phyloP scores from a whole-genome alignment of 2,329 filamentous ascomycete species.

The Apiospora aurea region DNA sequence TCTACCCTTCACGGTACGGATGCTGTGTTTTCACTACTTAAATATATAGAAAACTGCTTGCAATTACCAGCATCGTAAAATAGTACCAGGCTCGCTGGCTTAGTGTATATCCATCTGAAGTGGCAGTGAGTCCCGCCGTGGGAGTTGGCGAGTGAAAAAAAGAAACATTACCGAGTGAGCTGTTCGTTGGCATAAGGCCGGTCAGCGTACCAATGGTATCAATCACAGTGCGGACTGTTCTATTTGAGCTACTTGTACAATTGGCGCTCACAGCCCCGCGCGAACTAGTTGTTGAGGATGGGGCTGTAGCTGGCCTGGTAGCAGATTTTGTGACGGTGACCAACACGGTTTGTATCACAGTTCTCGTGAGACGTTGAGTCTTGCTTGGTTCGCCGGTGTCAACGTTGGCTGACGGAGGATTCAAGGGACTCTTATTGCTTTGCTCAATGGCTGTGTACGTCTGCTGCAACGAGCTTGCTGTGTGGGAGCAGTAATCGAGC shows the following conservation, averaged over 20 bases:
- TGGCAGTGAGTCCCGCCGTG: neutral
- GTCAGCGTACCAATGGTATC: neutral
- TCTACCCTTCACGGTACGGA: neutral
- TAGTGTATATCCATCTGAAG: conserved; percentile 7
- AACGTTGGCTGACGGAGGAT: neutral
- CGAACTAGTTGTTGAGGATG: neutral
- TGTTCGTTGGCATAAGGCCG: neutral
- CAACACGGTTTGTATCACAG: conserved; percentile 1
- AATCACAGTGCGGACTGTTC: neutral
- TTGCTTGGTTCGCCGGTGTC: neutral
- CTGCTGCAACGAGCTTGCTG: neutral
- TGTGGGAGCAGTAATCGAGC: neutral
- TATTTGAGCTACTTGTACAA: neutral
- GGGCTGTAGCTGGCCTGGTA: neutral
- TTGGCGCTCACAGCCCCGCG: neutral
- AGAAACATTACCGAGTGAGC: neutral
- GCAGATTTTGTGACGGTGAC: neutral
- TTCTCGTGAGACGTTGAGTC: neutral
- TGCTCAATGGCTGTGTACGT: neutral
- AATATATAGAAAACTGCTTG: neutral
- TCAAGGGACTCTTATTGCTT: neutral
- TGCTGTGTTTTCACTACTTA: neutral
- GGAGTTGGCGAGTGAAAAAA: neutral
- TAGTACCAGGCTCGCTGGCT: neutral
- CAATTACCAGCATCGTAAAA: conserved; percentile 2